phyloP scores from a whole-genome alignment of 768 basidiomycete genomes.

The Daedalea quercina region DNA sequence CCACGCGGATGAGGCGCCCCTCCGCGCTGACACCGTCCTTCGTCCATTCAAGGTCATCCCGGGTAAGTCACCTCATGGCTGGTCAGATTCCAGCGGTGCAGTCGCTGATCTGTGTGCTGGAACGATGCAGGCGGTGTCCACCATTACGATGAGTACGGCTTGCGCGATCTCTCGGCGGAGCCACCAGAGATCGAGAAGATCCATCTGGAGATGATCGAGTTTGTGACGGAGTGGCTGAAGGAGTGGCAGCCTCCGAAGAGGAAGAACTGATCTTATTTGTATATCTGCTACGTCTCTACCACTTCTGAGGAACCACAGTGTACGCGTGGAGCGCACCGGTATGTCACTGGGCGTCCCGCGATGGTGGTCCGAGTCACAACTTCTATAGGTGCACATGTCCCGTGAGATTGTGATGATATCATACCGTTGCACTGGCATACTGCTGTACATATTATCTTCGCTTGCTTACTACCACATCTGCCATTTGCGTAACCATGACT shows the following conservation, averaged over 20 bases:
- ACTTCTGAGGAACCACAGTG: no score
- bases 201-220: conserved; percentile 72
- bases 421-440: no score
- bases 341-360: no score
- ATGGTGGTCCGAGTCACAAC: no score
- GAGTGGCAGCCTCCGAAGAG: conserved; percentile 25
- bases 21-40: conserved; percentile 63
- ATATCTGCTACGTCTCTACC: no score
- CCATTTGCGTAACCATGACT: no score
- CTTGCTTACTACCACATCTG: no score
- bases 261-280: background rate
- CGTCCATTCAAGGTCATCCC: conserved; percentile 86
- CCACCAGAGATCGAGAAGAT: conserved; percentile 75
- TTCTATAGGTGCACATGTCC: no score
- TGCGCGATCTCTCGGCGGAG: conserved; percentile 51
- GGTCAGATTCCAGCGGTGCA: background rate
- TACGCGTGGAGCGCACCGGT: no score
- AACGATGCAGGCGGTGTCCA: conserved; percentile 58
- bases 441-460: no score
- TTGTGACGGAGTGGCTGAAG: conserved; percentile 71
- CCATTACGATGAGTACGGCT: conserved; percentile 73
- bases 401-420: no score
- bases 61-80: conserved; percentile 37
- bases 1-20: conserved; percentile 64
- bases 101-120: background rate